Percentiles rank a stretch among this genome's conserved stretches.
Conservation (phyloP, 169 alveolate species). For the Plasmodium yoelii region DNA sequence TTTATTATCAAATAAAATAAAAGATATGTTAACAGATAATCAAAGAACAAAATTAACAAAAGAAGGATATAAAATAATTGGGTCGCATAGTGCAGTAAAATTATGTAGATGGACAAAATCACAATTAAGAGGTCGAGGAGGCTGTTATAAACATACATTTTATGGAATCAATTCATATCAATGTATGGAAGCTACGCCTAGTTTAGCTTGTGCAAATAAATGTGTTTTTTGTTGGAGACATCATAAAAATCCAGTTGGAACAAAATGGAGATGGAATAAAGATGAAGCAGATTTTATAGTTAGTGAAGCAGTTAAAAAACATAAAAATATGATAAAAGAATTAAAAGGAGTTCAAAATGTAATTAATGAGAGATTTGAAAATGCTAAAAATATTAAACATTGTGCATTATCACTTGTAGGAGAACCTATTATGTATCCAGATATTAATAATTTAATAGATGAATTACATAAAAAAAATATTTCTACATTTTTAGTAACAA, state of each 20-base stretch:
- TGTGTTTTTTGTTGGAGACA: conserved; percentile 95
- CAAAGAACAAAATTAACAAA: conserved; percentile 79
- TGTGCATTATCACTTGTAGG: conserved; percentile 92
- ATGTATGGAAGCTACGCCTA: conserved; percentile 93
- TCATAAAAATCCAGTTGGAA: conserved; percentile 92
- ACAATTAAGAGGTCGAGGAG: conserved; percentile 90
- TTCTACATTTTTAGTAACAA: conserved; percentile 91
- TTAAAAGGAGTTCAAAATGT: conserved; percentile 83
- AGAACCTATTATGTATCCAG: conserved; percentile 94
- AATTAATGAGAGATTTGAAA: conserved; percentile 78
- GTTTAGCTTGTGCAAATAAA: conserved; percentile 94
- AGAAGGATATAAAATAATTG: conserved; percentile 89
- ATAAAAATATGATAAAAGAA: conserved; percentile 81
- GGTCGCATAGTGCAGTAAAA: conserved; percentile 93
- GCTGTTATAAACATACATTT: conserved; percentile 93
- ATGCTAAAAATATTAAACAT: conserved; percentile 84
- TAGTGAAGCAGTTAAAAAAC: conserved; percentile 80
- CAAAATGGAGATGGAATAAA: conserved; percentile 89
- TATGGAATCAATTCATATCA: conserved; percentile 91
- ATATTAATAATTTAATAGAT: conserved; percentile 87
- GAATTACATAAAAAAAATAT: conserved; percentile 86
- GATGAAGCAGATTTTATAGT: conserved; percentile 88
- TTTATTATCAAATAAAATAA: conserved; percentile 32
- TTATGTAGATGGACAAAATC: conserved; percentile 93
- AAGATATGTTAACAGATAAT: conserved; percentile 78